Conservation (phyloP, 2,329 filamentous ascomycete genomes). For the Atkinsonella texensis region DNA sequence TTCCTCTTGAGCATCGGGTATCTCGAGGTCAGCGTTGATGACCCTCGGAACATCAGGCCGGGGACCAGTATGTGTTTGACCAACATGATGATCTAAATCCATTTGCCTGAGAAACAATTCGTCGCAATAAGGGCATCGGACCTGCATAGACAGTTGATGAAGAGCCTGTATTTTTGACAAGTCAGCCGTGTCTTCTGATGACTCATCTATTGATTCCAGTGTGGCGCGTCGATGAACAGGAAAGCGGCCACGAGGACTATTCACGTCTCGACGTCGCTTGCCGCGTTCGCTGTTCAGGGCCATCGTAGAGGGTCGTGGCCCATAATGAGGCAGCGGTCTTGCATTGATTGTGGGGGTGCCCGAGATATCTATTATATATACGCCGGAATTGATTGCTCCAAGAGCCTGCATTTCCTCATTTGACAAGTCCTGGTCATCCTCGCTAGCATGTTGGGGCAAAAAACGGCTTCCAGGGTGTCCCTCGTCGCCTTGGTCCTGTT, state of each 20-base stretch:
- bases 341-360: neutral
- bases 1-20: neutral
- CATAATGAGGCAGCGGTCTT: neutral
- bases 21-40: neutral
- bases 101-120: neutral
- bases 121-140: neutral
- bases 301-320: neutral
- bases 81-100: neutral
- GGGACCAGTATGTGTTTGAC: neutral
- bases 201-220: slow-evolving; percentile 6
- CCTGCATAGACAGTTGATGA: neutral
- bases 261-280: neutral
- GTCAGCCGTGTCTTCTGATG: neutral
- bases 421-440: slow-evolving; percentile 1
- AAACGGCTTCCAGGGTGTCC: neutral
- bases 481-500: neutral
- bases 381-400: neutral
- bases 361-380: neutral
- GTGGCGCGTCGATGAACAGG: neutral
- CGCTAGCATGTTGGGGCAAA: neutral
- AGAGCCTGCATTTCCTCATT: neutral
- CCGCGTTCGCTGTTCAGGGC: neutral
- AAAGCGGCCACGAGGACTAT: neutral
- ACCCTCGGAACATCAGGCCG: neutral
- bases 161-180: neutral